Evolutionary conservation across 768 basidiomycete genomes (phyloP), one percentile per base, ranked within the genome.

Genomic region (Pleurotus pulmonarius): DNA sequence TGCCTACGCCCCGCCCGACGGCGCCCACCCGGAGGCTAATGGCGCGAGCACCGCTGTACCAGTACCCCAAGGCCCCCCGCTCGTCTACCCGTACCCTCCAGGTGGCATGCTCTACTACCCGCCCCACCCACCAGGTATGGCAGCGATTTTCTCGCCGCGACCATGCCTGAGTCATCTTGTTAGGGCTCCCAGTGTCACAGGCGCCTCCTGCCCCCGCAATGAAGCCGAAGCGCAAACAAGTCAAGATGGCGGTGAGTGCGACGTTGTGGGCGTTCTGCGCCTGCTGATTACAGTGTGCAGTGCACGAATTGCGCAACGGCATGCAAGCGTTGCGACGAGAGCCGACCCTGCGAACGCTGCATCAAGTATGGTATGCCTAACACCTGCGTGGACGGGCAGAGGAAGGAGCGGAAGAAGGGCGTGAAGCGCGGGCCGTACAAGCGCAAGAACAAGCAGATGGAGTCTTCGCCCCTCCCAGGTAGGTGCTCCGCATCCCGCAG

Each of bases 351-450:
- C 67, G 86, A 88, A 58, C 86, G 94, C 34, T 97, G 94, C 63
- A 77, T 87, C 65, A 94, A 94, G 72, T 95, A 95, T 69, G 91
- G 90, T 61, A 82, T 93, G 53, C 73, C 83, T 2, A 79, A 80
- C 8, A 80, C 86, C 55, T 97, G 94, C 70, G 75, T 88, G 55
- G 94, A 97, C 69, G 94, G 93, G 26, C 88, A 91, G 65, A 82
- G 94, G 66, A 97, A 96, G 73, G 94, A 96, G 70, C 81, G 94
- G 59, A 93, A 92, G 74, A 92, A 90, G 70, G 91, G 91, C 55
- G 80, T 92, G 69, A 93, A 93, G 72, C 80, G 91, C 60, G 91
- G 91, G 3, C 92, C 91, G 58, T 93, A 93, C 79, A 91, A 90
- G 74, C 77, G 81, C 58, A 80, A 81, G 64, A 71, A 71, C 58